These are phyloP conservation scores for Tilletia walkeri DNA, from an alignment of 1,284 basidiomycete genomes.

Conservation along the genomic window DNA sequence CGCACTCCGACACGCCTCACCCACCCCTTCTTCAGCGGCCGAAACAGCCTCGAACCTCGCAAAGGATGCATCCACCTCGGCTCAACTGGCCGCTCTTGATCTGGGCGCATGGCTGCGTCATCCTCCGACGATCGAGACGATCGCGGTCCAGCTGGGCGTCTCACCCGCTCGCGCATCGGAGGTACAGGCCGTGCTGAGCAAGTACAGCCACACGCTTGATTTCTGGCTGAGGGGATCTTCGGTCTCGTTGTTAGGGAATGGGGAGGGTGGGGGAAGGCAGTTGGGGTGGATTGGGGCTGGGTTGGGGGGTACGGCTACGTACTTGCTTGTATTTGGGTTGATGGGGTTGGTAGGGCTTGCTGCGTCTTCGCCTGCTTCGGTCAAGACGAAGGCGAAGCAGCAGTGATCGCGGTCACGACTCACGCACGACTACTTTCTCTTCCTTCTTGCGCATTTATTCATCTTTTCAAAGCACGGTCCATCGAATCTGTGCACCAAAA, in stretches of 20 bases:
- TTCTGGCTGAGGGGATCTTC: neutral
- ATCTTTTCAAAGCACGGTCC: too few species aligned
- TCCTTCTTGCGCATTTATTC: neutral
- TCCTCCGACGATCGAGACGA: neutral
- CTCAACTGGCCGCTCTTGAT: neutral
- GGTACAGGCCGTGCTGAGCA: neutral
- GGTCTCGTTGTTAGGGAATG: neutral
- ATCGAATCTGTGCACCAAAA: too few species aligned
- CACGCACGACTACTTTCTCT: neutral
- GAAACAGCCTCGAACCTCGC: neutral
- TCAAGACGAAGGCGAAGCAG: neutral
- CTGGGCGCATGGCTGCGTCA: neutral
- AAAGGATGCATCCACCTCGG: neutral
- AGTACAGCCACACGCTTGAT: neutral
- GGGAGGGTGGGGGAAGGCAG: neutral
- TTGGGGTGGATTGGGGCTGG: conserved; percentile 16
- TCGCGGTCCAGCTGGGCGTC: neutral
- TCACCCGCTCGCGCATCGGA: neutral
- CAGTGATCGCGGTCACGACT: neutral
- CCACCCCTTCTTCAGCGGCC: neutral
- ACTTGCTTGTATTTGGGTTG: conserved; percentile 13
- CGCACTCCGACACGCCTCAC: conserved; percentile 4
- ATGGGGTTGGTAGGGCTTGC: conserved; percentile 12
- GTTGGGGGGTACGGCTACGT: conserved; percentile 13
- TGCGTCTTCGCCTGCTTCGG: conserved; percentile 3